Percentiles rank a stretch among this genome's conserved stretches.
Evolutionary conservation across 306 rosid genomes (phyloP).

Genomic region (Urtica urens): DNA sequence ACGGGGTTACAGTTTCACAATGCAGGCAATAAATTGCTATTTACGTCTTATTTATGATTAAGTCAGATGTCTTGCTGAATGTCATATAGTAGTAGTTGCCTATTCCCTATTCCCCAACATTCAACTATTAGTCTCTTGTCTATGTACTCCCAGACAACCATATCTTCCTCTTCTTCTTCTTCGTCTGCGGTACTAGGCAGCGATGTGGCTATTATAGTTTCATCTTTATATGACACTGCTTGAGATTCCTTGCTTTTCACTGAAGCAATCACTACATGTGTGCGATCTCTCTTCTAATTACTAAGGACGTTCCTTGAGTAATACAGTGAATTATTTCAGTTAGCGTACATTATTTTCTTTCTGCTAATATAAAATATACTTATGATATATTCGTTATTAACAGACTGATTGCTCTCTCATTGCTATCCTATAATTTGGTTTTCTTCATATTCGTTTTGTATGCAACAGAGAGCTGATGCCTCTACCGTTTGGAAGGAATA

Average conservation of each 20-base stretch:
- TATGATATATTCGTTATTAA: not conserved
- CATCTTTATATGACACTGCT: not conserved
- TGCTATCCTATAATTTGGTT: slow-evolving; percentile 9
- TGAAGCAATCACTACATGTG: too few relatives aligned
- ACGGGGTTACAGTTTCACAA: slow-evolving; percentile 72
- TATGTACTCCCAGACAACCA: too few relatives aligned
- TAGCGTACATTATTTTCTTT: slow-evolving; percentile 4
- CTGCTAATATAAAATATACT: slow-evolving; percentile 3
- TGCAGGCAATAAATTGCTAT: slow-evolving; percentile 86
- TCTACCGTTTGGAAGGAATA: slow-evolving; percentile 99
- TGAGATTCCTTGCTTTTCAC: not conserved
- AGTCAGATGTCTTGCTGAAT: slow-evolving; percentile 31
- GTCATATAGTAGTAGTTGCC: slow-evolving; percentile 29
- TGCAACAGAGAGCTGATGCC: slow-evolving; percentile 94
- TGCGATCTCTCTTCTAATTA: too few relatives aligned
- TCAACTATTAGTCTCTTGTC: not conserved
- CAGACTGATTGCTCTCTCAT: slow-evolving; percentile 3
- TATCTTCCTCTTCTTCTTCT: too few relatives aligned
- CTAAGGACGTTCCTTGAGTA: too few relatives aligned
- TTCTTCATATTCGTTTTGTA: slow-evolving; percentile 33
- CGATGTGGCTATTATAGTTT: not conserved
- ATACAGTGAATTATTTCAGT: slow-evolving; percentile 15
- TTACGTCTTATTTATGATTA: slow-evolving; percentile 32
- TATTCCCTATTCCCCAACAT: not conserved
- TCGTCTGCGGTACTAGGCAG: not conserved